Percentiles rank a stretch among this genome's conserved stretches.
These are phyloP conservation scores for Aspergillus wentii DNA, from an alignment of 495 filamentous ascomycete species.

Conservation along the genomic window DNA sequence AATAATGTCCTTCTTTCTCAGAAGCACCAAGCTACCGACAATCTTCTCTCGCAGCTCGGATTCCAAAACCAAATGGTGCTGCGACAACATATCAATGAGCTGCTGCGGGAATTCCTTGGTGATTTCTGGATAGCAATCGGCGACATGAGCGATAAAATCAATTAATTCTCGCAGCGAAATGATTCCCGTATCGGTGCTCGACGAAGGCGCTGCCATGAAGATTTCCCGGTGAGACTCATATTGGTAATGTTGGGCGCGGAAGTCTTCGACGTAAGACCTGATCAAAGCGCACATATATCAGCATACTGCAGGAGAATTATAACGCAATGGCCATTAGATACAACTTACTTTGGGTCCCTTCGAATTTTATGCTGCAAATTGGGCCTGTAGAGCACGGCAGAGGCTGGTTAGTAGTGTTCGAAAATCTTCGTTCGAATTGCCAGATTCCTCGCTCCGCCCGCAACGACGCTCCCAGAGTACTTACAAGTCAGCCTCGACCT, in stretches of 20 bases:
- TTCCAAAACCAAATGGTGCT: conserved; percentile 77
- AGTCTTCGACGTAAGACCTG: conserved; percentile 81
- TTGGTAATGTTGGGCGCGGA: conserved; percentile 81
- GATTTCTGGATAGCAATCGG: conserved; percentile 84
- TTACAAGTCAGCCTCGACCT: conserved; percentile 85
- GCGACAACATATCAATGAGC: conserved; percentile 69
- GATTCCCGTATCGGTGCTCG: conserved; percentile 68
- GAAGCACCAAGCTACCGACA: conserved; percentile 80
- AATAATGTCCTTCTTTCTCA: conserved; percentile 87
- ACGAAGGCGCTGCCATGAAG: conserved; percentile 75
- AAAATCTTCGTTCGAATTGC: conserved; percentile 16
- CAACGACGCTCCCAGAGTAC: conserved; percentile 21
- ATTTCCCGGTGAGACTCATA: conserved; percentile 90
- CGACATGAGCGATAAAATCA: conserved; percentile 86
- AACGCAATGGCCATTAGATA: neutral
- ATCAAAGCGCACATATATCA: conserved; percentile 3
- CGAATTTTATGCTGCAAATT: conserved; percentile 87
- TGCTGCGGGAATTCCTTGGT: conserved; percentile 74
- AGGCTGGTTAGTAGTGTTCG: conserved; percentile 18
- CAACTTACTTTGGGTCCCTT: conserved; percentile 68
- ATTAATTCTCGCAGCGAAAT: conserved; percentile 79
- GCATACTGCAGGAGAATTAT: conserved; percentile 1
- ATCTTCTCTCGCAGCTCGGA: conserved; percentile 87
- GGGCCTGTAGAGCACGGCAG: conserved; percentile 43
- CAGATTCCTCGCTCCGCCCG: too few species aligned